These are phyloP conservation scores for Pisolithus sp. DNA, from an alignment of 768 basidiomycete species.

Conservation along the genomic window DNA sequence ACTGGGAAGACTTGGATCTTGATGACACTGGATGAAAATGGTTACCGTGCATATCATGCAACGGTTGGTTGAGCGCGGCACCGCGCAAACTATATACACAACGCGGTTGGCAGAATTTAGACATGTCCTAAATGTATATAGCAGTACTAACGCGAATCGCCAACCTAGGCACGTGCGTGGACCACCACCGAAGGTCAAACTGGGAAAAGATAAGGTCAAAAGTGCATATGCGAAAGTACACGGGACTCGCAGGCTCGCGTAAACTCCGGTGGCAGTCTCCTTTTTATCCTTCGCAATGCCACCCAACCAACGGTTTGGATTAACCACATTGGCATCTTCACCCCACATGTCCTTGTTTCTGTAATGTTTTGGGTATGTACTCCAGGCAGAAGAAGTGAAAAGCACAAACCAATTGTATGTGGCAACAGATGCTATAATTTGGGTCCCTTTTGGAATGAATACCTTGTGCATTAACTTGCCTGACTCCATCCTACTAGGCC, in stretches of 20 bases:
- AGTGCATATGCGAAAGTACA: not conserved
- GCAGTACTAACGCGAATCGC: slow-evolving; percentile 24
- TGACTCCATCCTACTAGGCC: slow-evolving; percentile 39
- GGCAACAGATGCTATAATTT: slow-evolving; percentile 46
- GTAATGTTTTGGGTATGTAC: not conserved
- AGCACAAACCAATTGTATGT: slow-evolving; percentile 45
- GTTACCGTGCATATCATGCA: not conserved
- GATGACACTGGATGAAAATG: slow-evolving; percentile 25
- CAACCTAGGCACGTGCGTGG: slow-evolving; percentile 23
- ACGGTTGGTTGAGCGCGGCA: not conserved
- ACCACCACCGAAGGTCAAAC: slow-evolving; percentile 26
- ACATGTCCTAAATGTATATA: too few relatives aligned
- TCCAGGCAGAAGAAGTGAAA: not conserved
- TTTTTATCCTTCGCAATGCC: slow-evolving; percentile 13
- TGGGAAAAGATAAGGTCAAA: slow-evolving; percentile 1
- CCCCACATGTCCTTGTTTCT: slow-evolving; percentile 28
- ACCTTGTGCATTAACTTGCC: slow-evolving; percentile 40
- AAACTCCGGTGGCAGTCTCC: slow-evolving; percentile 18
- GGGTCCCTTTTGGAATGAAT: slow-evolving; percentile 44
- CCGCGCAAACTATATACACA: too few relatives aligned
- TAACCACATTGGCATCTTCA: slow-evolving; percentile 26
- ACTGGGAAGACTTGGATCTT: slow-evolving; percentile 57
- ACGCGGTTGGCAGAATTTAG: too few relatives aligned
- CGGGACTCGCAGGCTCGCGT: slow-evolving; percentile 22
- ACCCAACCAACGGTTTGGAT: slow-evolving; percentile 23